Evolutionary conservation across 2,329 filamentous ascomycete genomes (phyloP), one percentile per base, ranked within the genome.

Genomic region (Lasiodiplodia citricola): DNA sequence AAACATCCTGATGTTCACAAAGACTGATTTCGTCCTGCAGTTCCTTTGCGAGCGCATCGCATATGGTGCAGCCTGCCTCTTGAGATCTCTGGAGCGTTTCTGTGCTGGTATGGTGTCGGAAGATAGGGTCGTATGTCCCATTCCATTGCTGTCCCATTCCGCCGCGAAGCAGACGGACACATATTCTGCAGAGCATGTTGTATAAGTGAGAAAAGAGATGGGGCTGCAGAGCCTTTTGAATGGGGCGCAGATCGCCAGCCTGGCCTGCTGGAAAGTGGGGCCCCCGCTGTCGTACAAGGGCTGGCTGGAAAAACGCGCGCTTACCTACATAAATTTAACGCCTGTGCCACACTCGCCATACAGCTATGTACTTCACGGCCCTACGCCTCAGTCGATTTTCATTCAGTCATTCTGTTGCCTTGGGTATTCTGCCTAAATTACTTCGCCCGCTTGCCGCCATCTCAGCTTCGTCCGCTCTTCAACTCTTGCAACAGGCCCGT

Each of bases 81-180:
- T 58, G 52, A 18, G 70, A 71, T 14, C 31, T 55, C 10, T 50
- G 18, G 7, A 72, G 57, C 2, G 35, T 52, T 14, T 66, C 21
- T 7, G 31, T 54, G 21, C 35, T 63, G 18, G 35, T 52, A 52
- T 71, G 71, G 64, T 71, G 71, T 10, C 68, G 28, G 41, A 71
- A 72, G 16, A 38, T 41, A 7, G 70, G 65, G 28, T 72, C 71
- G 62, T 55, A 62, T 0, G 70, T 71, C 7, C 71, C 71, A 2
- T 37, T 47, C 70, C 69, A 71, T 44, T 68, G 25, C 52, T 41
- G 54, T 3, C 70, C 70, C 3, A 25, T 52, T 28, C 68, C 65
- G 3, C 63, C 70, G 14, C 68, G 54, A 6, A 72, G 68, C 70
- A 72, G 71, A 11, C 56, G 23, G 6, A 55, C 44, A 47, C 71